phyloP scores from a whole-genome alignment of 2,329 filamentous ascomycete genomes.

The Calonectria pseudoturangicola region DNA sequence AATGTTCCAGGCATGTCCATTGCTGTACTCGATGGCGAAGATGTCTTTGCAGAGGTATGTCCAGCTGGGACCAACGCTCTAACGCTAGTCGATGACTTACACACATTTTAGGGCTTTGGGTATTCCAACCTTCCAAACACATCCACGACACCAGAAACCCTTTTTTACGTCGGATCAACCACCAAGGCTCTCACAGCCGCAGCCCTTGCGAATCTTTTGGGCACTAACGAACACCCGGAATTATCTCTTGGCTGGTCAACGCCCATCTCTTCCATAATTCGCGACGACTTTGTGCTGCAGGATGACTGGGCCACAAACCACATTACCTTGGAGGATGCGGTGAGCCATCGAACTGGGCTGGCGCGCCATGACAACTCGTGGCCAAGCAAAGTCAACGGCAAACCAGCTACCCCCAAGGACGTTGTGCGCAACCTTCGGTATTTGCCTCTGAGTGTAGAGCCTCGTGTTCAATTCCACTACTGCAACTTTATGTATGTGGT shows the following conservation, averaged over 20 bases:
- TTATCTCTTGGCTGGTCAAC: constrained; percentile 66
- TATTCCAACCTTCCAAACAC: constrained; percentile 57
- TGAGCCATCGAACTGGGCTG: constrained; percentile 71
- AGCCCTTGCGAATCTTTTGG: constrained; percentile 68
- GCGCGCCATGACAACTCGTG: constrained; percentile 62
- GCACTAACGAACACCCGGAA: constrained; percentile 59
- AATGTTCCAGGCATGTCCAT: constrained; percentile 54
- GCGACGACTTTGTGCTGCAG: constrained; percentile 71
- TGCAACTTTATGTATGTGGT: neutral
- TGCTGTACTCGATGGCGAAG: constrained; percentile 52
- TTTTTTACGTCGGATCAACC: constrained; percentile 73
- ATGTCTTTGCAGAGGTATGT: constrained; percentile 50
- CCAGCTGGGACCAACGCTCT: neutral
- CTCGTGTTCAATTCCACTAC: neutral
- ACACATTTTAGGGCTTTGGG: constrained; percentile 52
- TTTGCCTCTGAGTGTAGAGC: neutral
- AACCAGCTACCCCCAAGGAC: constrained; percentile 4
- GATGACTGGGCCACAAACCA: constrained; percentile 67
- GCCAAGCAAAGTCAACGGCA: constrained; percentile 54
- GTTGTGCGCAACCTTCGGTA: neutral
- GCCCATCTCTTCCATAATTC: constrained; percentile 66
- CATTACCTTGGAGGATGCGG: constrained; percentile 72
- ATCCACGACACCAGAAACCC: constrained; percentile 65
- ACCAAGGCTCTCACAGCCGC: constrained; percentile 74
- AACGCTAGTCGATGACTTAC: neutral